A percentile compares a stretch with the other conserved stretches of the same genome.
These are phyloP conservation scores for Ustilago trichophora DNA, from an alignment of 1,284 basidiomycete species.

Conservation along the genomic window DNA sequence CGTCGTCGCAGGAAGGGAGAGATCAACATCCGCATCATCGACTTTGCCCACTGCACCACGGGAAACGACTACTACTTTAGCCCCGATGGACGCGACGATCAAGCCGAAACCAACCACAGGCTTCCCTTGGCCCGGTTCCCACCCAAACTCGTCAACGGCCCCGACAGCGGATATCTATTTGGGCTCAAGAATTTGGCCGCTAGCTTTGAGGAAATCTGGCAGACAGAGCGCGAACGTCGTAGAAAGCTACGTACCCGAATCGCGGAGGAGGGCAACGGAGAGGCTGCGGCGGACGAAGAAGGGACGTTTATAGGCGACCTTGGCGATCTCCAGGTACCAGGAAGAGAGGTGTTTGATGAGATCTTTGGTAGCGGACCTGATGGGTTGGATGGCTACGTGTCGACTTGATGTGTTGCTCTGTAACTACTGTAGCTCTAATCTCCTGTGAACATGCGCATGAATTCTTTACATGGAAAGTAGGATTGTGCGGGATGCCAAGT, in stretches of 20 bases:
- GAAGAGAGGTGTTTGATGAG: constrained; percentile 62
- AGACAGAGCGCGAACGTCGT: constrained; percentile 47
- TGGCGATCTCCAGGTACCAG: constrained; percentile 55
- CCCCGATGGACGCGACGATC: constrained; percentile 28
- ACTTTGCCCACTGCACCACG: constrained; percentile 98
- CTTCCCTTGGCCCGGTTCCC: constrained; percentile 73
- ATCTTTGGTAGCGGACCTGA: constrained; percentile 60
- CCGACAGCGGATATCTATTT: constrained; percentile 92
- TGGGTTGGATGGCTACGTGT: constrained; percentile 53
- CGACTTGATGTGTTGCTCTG: constrained; percentile 27
- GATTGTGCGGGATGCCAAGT: no score
- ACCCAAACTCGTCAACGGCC: constrained; percentile 84
- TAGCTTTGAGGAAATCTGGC: constrained; percentile 72
- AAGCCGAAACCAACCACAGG: neutral
- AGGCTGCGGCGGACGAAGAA: constrained; percentile 30
- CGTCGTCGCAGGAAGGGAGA: constrained; percentile 75
- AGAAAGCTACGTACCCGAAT: constrained; percentile 4
- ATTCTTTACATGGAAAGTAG: no score
- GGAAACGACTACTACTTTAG: constrained; percentile 84
- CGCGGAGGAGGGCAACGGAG: constrained; percentile 1
- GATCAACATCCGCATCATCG: constrained; percentile 93
- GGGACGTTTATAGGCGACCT: constrained; percentile 41
- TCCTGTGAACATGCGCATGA: no score
- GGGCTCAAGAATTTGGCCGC: constrained; percentile 80
- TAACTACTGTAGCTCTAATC: neutral